Percentiles rank a stretch among this genome's conserved stretches.
Evolutionary conservation across 176 grass and related monocot species (phyloP).

Genomic region (Hordeum marinum): DNA sequence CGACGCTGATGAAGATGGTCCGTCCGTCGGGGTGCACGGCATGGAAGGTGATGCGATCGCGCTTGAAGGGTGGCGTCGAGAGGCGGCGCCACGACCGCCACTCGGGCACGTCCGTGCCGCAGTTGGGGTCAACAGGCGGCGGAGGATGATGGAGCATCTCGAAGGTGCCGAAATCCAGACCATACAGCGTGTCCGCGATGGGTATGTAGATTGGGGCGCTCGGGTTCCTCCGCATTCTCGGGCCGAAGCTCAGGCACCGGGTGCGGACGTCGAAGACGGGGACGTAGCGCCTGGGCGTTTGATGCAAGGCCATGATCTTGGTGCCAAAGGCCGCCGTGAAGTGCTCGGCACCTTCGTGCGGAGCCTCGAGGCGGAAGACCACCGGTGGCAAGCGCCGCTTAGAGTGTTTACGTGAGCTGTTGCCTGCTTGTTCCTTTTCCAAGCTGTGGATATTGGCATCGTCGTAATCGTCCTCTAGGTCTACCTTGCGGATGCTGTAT

Average conservation of each 20-base stretch:
- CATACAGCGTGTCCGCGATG: background rate
- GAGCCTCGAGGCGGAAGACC: background rate
- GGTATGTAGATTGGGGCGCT: too few species aligned
- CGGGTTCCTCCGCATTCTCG: background rate
- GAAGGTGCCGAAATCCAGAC: background rate
- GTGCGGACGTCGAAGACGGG: background rate
- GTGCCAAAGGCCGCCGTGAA: background rate
- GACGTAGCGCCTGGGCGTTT: background rate
- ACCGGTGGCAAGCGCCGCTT: background rate
- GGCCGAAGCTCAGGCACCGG: background rate
- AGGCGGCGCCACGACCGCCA: background rate
- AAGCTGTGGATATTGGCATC: background rate
- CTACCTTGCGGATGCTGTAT: background rate
- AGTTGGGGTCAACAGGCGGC: background rate
- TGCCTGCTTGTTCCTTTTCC: background rate
- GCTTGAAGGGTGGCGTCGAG: background rate
- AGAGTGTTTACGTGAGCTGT: background rate
- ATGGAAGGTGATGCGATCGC: background rate
- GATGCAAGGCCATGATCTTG: background rate
- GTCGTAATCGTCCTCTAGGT: background rate
- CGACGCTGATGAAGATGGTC: background rate
- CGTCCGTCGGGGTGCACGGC: background rate
- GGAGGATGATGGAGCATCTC: background rate
- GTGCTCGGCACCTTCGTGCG: background rate
- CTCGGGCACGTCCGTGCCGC: background rate